Conservation (phyloP, 2,329 filamentous ascomycete genomes). For the Aspergillus clavatus region DNA sequence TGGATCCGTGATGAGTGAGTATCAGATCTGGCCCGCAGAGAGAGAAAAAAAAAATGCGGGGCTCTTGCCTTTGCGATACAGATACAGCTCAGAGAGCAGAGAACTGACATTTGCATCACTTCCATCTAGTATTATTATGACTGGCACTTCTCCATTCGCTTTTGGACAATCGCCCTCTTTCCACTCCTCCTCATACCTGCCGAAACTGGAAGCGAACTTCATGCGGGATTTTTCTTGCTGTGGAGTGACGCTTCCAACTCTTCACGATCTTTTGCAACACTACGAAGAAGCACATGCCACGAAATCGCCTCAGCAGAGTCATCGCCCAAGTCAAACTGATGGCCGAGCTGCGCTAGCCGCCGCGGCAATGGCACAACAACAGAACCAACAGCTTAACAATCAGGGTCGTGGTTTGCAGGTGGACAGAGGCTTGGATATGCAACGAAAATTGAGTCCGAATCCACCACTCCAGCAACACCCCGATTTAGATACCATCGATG, state of each 20-base stretch:
- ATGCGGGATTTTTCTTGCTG: conserved; percentile 98
- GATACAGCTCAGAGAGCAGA: conserved; percentile 3
- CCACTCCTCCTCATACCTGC: conserved; percentile 93
- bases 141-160: conserved; percentile 87
- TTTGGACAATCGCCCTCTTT: conserved; percentile 82
- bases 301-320: conserved; percentile 50
- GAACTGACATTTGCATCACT: conserved; percentile 12
- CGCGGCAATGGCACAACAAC: conserved; percentile 47
- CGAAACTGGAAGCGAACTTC: conserved; percentile 94
- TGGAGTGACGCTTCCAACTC: conserved; percentile 77
- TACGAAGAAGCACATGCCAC: conserved; percentile 93
- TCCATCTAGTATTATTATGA: conserved; percentile 78
- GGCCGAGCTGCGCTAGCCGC: conserved; percentile 48
- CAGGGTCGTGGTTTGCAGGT: conserved; percentile 33
- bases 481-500: conserved; percentile 80
- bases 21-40: conserved; percentile 3
- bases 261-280: conserved; percentile 93
- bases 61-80: conserved; percentile 4
- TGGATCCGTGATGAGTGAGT: conserved; percentile 98
- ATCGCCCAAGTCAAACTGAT: conserved; percentile 48
- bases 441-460: conserved; percentile 35
- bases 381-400: conserved; percentile 42
- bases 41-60: conserved; percentile 24
- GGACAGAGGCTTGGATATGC: conserved; percentile 32
- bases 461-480: conserved; percentile 29